Evolutionary conservation across 495 filamentous ascomycete genomes (phyloP), one percentile per base, ranked within the genome.

Genomic region (Neohortaea acidophila): DNA sequence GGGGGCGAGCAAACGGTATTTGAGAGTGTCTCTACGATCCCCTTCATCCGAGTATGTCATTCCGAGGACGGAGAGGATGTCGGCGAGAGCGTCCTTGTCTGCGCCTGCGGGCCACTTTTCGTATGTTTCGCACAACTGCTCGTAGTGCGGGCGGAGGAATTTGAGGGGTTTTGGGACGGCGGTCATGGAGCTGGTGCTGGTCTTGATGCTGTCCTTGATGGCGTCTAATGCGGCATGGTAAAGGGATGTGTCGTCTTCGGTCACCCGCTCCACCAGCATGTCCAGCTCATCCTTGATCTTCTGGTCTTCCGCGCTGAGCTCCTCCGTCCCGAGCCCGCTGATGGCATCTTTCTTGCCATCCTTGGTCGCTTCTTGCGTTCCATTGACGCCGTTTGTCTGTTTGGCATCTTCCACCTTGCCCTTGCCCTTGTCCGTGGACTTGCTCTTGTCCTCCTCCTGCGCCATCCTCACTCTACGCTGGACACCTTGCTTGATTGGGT

Each of bases 21-120:
- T 96, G 44, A 99, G 70, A 24, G 87, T 91, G 58, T 96, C 91
- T 50, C 89, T 70, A 55, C 86, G 79, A 53, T 91, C 80, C 59
- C 96, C 91, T 49, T 94, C 86, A 49, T 96, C 89, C 36, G 87
- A 89, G 59, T 86, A 94, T 26, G 91, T 99, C 89, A 99, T 99
- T 45, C 89, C 89, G 38, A 99, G 79, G 15, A 99, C 87, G 4
- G 89, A 96, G 12, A 99, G 66, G 51, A 89, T 86, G 65, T 99
- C 91, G 26, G 89, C 91, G 41, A 99, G 63, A 6, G 82, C 82
- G 49, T 78, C 77, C 73, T 91, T 93, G 59, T 89, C 69, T 19
- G 85, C 71, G 33, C 84, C 79, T 14, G 69, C 67, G 15, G 75
- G 67, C 89, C 89, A 99, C 51, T 77, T 65, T 29, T 94, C 86